Evolutionary conservation across 1,139 yeast species (phyloP).

Genomic region (Sugiyamaella novakii): DNA sequence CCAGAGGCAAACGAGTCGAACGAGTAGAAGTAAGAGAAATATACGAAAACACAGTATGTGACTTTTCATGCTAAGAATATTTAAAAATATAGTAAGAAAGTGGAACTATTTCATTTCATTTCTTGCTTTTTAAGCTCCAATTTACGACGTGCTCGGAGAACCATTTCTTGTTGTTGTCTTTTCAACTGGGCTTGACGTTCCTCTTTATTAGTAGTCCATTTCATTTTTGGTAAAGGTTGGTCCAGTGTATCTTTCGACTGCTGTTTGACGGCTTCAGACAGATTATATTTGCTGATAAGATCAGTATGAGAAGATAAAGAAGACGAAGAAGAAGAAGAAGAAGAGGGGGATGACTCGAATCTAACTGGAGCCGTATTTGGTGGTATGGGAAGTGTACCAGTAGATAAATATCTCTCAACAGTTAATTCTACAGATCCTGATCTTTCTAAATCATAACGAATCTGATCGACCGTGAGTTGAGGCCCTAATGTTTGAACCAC

Average conservation of each 20-base stretch:
- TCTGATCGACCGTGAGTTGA: constrained; percentile 66
- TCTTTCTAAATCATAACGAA: constrained; percentile 53
- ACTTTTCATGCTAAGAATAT: too few relatives aligned
- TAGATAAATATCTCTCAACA: constrained; percentile 65
- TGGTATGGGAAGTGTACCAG: constrained; percentile 67
- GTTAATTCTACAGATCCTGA: constrained; percentile 84
- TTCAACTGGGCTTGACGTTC: constrained; percentile 48
- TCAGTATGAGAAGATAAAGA: constrained; percentile 19
- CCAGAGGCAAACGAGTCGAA: too few relatives aligned
- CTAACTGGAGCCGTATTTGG: constrained; percentile 43
- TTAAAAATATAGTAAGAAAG: too few relatives aligned
- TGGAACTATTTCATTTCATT: constrained; percentile 12
- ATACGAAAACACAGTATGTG: too few relatives aligned
- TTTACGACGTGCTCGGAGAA: constrained; percentile 52
- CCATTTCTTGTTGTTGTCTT: constrained; percentile 54
- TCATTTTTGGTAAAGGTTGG: constrained; percentile 27
- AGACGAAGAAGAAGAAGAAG: constrained; percentile 22
- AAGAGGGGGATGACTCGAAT: not conserved
- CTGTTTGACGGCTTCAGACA: constrained; percentile 26
- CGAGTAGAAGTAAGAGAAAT: too few relatives aligned
- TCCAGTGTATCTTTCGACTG: not conserved
- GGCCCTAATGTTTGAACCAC: constrained; percentile 87
- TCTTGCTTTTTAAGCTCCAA: constrained; percentile 37
- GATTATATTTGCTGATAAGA: constrained; percentile 37
- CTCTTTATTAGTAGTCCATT: constrained; percentile 47